These are phyloP conservation scores for Coniochaeta sp. DNA, from an alignment of 2,329 filamentous ascomycete species.

Conservation along the genomic window DNA sequence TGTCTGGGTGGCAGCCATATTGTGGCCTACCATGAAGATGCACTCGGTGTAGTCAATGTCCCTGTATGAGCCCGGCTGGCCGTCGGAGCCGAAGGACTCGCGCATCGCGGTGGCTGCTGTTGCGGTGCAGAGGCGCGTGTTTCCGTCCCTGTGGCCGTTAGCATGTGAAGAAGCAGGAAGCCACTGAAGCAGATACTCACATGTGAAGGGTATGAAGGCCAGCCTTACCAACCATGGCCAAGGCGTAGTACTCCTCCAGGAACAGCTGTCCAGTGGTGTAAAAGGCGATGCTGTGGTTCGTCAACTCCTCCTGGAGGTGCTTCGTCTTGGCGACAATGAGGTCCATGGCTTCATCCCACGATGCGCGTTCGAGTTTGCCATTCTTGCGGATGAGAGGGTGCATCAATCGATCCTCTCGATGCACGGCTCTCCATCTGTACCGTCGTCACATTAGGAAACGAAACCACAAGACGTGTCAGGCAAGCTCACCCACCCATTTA, in stretches of 20 bases:
- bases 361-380: constrained; percentile 23
- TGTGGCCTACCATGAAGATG: constrained; percentile 28
- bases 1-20: constrained; percentile 27
- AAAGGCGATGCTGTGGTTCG: constrained; percentile 28
- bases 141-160: constrained; percentile 24
- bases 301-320: constrained; percentile 21
- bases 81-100: constrained; percentile 28
- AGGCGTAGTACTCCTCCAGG: constrained; percentile 30
- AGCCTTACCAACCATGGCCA: constrained; percentile 29
- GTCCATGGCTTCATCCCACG: constrained; percentile 30
- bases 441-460: background rate
- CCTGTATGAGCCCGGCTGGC: constrained; percentile 27
- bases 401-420: constrained; percentile 21
- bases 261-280: constrained; percentile 30
- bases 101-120: constrained; percentile 30
- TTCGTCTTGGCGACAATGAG: constrained; percentile 23
- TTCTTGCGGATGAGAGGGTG: constrained; percentile 25
- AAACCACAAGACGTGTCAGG: too few species aligned
- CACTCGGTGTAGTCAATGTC: constrained; percentile 29
- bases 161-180: too few species aligned
- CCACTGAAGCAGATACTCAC: constrained; percentile 13
- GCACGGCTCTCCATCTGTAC: constrained; percentile 18
- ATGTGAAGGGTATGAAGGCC: constrained; percentile 29
- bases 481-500: constrained; percentile 25
- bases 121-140: constrained; percentile 30